Evolutionary conservation across 1,139 yeast species (phyloP), one percentile per base, ranked within the genome.

Genomic region (Nakaseomyces kungkrabaensis): DNA sequence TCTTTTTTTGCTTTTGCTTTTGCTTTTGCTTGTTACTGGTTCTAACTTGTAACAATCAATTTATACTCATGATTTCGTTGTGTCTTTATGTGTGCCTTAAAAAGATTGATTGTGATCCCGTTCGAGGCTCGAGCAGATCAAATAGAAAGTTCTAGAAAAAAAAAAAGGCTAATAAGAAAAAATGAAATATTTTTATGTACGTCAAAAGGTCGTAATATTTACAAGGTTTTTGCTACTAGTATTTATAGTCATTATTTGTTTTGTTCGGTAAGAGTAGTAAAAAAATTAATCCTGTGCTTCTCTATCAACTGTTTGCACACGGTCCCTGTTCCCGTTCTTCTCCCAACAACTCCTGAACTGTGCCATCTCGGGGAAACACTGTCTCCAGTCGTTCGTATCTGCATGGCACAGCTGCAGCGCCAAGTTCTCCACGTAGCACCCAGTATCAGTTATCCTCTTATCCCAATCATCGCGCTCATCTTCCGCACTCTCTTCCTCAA

Each of bases 301-400:
- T 44, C 57, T 54, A 50, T 65, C 67, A 1, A 61, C 60, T 3
- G 68, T 65, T 7, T 52, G 50, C 1, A 62, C 65, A 44, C 69
- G 59, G 38, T 62, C 60, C 29, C 58, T 55, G 45, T 63, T 63
- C 9, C 68, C 66, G 48, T 63, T 48, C 27, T 47, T 25, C 37
- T 56, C 56, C 65, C 68, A 59, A 56, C 71, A 59, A 38, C 58
- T 48, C 47, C 56, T 55, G 45, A 66, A 65, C 45, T 55, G 45
- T 5, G 54, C 54, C 65, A 75, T 77, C 56, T 85, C 90, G 32
- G 71, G 68, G 2, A 76, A 57, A 57, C 95, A 85, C 62, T 79
- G 70, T 54, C 94, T 70, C 95, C 94, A 85, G 63, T 85, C 94
- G 4, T 83, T 82, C 0, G 80, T 82, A 56, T 85, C 92, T 6